Evolutionary conservation across 2,329 filamentous ascomycete genomes (phyloP), one percentile per base, ranked within the genome.

Genomic region (Thelonectria rubi): DNA sequence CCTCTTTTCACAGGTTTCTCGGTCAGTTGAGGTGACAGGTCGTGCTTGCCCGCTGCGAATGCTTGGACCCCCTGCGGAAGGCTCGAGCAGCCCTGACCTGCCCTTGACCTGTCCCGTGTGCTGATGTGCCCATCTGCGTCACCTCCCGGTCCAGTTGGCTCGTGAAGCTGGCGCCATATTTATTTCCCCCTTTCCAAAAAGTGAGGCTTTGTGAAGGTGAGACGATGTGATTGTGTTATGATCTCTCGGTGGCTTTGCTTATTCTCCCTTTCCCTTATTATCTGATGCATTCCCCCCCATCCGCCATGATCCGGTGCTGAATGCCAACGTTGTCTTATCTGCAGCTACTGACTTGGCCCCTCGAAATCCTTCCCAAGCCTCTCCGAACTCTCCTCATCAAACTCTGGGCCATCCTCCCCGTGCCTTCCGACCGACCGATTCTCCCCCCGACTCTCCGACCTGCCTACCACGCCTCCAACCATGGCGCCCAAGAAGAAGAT

Each of bases 401-500:
- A 46, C 63, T 76, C 62, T 73, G 70, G 66, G 68, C 64, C 54
- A 58, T 65, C 55, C 65, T 75, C 39, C 60, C 54, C 37, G 26
- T 58, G 18, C 55, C 60, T 21, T 67, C 50, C 57, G 56, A 64
- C 56, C 60, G 52, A 66, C 60, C 59, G 50, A 59, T 32, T 43
- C 55, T 57, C 46, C 60, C 42, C 42, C 62, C 40, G 54, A 60
- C 42, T 30, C 20, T 56, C 61, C 37, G 51, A 54, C 48, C 63
- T 62, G 14, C 51, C 67, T 30, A 47, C 56, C 64, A 37, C 55
- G 54, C 55, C 60, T 62, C 42, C 56, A 63, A 62, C 82, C 53
- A 86, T 84, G 82, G 77, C 78, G 46, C 74, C 78, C 59, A 86
- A 82, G 73, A 87, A 88, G 78, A 87, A 86, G 78, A 94, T 97